Conservation (phyloP, 177 flowering plant species). For the Vitis hybrid region DNA sequence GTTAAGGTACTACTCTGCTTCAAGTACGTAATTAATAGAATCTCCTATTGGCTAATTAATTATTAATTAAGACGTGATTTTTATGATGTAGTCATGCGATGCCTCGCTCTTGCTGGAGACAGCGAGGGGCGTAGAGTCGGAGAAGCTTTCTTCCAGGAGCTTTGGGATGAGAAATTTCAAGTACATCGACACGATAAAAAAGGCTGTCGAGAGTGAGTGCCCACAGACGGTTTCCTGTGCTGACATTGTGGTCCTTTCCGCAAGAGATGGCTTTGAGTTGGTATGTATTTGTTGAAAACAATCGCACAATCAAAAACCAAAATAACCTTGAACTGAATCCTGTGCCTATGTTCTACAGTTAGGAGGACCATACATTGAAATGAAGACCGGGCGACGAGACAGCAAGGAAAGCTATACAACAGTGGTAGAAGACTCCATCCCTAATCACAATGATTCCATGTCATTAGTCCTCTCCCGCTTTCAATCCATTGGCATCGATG, state of each 20-base stretch:
- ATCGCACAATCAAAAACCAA: not conserved
- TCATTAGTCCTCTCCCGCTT: conserved; percentile 58
- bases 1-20: conserved; percentile 46
- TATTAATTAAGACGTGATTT: too few relatives aligned
- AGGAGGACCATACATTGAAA: conserved; percentile 64
- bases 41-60: too few relatives aligned
- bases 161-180: conserved; percentile 89
- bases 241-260: conserved; percentile 79
- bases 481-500: conserved; percentile 65
- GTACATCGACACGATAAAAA: conserved; percentile 63
- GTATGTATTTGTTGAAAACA: conserved; percentile 22
- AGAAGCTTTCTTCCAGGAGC: conserved; percentile 62
- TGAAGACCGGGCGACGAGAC: conserved; percentile 83
- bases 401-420: conserved; percentile 47
- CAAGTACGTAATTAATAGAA: too few relatives aligned
- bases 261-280: conserved; percentile 72
- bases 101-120: conserved; percentile 69
- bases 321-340: too few relatives aligned
- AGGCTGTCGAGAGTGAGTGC: conserved; percentile 70
- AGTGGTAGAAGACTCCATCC: conserved; percentile 45
- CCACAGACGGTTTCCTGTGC: conserved; percentile 86
- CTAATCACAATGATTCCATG: conserved; percentile 64
- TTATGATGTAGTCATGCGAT: conserved; percentile 62
- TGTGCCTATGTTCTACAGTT: conserved; percentile 33
- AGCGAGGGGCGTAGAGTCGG: conserved; percentile 38